Base-by-base conservation (phyloP, 768 basidiomycete species). In the Strobilomyces dryophilus region DNA sequence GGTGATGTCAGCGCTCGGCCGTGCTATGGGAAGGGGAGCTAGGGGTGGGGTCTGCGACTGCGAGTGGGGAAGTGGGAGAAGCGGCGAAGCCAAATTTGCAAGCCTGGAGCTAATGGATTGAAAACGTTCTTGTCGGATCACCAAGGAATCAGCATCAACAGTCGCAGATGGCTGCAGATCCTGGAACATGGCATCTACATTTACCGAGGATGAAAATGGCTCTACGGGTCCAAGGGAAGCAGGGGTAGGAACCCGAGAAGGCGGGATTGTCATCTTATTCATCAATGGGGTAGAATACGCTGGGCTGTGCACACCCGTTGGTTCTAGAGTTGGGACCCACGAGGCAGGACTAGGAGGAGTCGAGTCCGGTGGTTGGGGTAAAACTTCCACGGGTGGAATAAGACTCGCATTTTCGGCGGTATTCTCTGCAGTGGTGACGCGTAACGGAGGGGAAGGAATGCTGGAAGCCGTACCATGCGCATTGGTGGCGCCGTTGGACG, bases 331-430 rank as follows among this genome's bases (percentile, higher is more conserved):
- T 21, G 45, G 51, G 36, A 37, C 42, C 49, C 42, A 54, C 39
- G 54, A 62, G 10, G 42, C 14, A 45, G 62, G 49, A 4, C 58
- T 43, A 26, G 54, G 35, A 24, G 66, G 53, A 10, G 55, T 44
- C 21, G 67, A 64, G 29, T 65, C 65, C 10, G 50, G 29, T 37
- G 32, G 35, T 40, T 52, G 49, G n/a, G 53, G 44, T 20, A 71
- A 40, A 35, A 68, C 39, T 51, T 64, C 67, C 24, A 71, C 70
- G n/a, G 68, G 68, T 34, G 67, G 69, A 31, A 69, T 69, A 37
- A 69, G 59, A 40, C 27, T 61, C 15, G 47, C 41, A n/a, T 55
- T 45, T 8, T 47, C 53, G 4, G 26, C 7, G 12, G 29, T 1
- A 34, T 8, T 42, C 14, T 44, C 40, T 5, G 15, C 15, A 8